These are phyloP conservation scores for Nakazawaea populi DNA, from an alignment of 805 yeast genomes.

Conservation along the genomic window DNA sequence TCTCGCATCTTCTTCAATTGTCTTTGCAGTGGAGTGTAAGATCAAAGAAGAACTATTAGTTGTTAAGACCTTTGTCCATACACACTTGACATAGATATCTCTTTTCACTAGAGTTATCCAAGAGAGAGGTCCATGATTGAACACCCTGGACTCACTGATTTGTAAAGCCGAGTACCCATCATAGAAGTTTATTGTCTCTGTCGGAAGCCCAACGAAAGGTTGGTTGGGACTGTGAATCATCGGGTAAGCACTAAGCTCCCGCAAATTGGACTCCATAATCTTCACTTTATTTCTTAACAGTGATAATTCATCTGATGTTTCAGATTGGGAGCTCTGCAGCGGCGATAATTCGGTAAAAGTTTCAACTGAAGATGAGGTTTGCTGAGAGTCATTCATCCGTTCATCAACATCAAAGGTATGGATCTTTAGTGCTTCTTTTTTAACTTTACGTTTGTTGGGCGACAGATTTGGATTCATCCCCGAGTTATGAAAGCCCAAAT, in stretches of 20 bases:
- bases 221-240: background rate
- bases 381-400: background rate
- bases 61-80: conserved; percentile 22
- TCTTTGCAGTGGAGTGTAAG: background rate
- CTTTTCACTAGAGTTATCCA: conserved; percentile 42
- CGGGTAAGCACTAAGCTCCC: background rate
- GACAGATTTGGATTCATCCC: background rate
- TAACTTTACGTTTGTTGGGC: background rate
- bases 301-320: conserved; percentile 21
- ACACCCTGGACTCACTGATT: conserved; percentile 33
- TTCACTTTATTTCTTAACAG: conserved; percentile 33
- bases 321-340: background rate
- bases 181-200: conserved; percentile 34
- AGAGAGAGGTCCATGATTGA: conserved; percentile 47
- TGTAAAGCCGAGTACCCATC: conserved; percentile 37
- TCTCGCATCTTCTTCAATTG: conserved; percentile 2
- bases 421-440: background rate
- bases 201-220: conserved; percentile 12
- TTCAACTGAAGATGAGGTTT: background rate
- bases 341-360: background rate
- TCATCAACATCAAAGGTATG: background rate
- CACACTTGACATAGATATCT: conserved; percentile 33
- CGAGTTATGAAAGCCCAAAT: conserved; percentile 2
- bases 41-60: conserved; percentile 3
- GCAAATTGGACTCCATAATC: conserved; percentile 32